Evolutionary conservation across 306 rosid genomes (phyloP), one percentile per base, ranked within the genome.

Genomic region (Carpinus fangiana): DNA sequence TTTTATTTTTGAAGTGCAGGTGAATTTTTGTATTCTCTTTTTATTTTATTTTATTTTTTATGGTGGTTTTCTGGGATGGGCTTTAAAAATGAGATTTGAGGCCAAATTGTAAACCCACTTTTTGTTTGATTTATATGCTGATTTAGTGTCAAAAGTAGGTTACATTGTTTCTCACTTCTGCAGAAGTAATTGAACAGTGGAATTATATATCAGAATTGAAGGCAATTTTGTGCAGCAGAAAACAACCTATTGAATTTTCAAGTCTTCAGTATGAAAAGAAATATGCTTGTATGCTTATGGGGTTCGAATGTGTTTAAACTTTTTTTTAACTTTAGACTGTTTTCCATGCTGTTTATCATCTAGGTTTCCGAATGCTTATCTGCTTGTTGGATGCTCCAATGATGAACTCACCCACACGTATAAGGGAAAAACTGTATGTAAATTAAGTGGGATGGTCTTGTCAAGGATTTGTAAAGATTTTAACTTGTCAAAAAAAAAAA

Each of bases 381-480:
- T 95, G 86, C 89, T 95, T 8, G 98, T 95, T 79, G 98, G 98
- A 72, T 89, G 93, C 78, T 95, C 98, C 79, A 85, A 84, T 77
- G 98, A 95, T 76, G 96, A 81, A 65, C 89, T 75, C 66, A 95
- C 98, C 60, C 98, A 95, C 91, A 92, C 80, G 77, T 93, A 54
- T 79, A 95, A 95, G 82, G 98, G 98, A 43, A 95, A 95, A 78
- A 95, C 98, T 64, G 98, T 95, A n/a, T n/a, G n/a, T n/a, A n/a
- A n/a, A n/a, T n/a, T n/a, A n/a, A n/a, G n/a, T n/a, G n/a, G n/a
- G n/a, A n/a, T n/a, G n/a, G n/a, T n/a, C n/a, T n/a, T n/a, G n/a
- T n/a, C n/a, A n/a, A n/a, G n/a, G n/a, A n/a, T n/a, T n/a, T n/a
- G n/a, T n/a, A n/a, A n/a, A n/a, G n/a, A n/a, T n/a, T n/a, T n/a